Percentiles rank a stretch among this genome's conserved stretches.
phyloP scores from a whole-genome alignment of 2,329 filamentous ascomycete species.

The Pseudopyricularia cyperi region DNA sequence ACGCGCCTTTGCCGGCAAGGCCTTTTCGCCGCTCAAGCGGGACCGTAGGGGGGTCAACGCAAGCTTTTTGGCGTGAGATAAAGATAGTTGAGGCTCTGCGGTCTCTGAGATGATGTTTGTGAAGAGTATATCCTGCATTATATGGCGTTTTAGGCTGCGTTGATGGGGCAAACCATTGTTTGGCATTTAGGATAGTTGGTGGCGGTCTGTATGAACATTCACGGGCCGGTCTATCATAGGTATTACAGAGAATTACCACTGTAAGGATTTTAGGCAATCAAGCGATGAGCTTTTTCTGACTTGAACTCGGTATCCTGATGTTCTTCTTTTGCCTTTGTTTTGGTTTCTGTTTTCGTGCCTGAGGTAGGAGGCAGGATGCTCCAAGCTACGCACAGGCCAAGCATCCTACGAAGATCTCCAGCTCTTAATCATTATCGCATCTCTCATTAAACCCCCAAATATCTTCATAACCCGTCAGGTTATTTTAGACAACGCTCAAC shows the following conservation, averaged over 20 bases:
- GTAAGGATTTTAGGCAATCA: not conserved
- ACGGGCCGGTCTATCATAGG: not conserved
- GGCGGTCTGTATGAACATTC: not conserved
- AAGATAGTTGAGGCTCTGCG: not conserved
- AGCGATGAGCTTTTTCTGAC: not conserved
- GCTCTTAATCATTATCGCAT: not conserved
- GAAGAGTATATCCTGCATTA: not conserved
- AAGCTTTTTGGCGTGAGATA: constrained; percentile 36
- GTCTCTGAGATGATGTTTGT: not conserved
- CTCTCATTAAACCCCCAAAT: not conserved
- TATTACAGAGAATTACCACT: not conserved
- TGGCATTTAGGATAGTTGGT: not conserved
- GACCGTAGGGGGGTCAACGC: constrained; percentile 50
- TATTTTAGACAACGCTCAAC: not conserved
- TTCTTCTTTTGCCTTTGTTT: not conserved
- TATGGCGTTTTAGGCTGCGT: not conserved
- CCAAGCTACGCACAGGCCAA: not conserved
- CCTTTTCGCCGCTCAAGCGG: constrained; percentile 62
- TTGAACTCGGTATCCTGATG: not conserved
- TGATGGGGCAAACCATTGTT: not conserved
- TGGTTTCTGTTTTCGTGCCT: not conserved
- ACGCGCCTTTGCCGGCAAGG: constrained; percentile 18
- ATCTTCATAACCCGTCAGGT: too few species aligned
- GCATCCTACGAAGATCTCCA: not conserved
- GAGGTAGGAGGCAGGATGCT: not conserved